Base-by-base conservation (phyloP, 2,329 filamentous ascomycete species). In the Diaporthe sp. region DNA sequence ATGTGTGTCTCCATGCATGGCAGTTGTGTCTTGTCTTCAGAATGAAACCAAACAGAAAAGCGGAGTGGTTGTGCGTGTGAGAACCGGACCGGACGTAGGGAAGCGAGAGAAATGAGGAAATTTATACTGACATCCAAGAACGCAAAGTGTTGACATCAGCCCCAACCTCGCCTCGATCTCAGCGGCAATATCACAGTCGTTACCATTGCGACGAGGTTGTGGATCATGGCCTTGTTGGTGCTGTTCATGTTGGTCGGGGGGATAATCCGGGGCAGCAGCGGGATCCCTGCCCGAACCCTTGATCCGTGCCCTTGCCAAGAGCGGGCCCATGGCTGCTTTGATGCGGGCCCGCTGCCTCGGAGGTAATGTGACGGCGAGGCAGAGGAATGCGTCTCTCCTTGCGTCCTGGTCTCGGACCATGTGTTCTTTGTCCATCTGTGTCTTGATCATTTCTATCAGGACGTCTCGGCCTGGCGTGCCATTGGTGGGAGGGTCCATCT, bases 311-410 rank as follows among this genome's bases (percentile, higher is more conserved):
- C 75, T 73, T n/a, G 73, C 73, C 62, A 77, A 49, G 25, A 75
- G 62, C 10, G 69, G 58, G 25, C 49, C 73, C 44, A 77, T 61
- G 49, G 73, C 73, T 28, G 49, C 59, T 49, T 59, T 77, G 61
- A 73, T 46, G 44, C 73, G 73, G 22, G 61, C 37, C 34, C 73
- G 75, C 69, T 77, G 75, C 51, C 69, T 75, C 13, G 31, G 69
- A 22, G 75, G 75, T 10, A 77, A 34, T 7, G 75, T 77, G 22
- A 77, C 75, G 19, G 75, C 75, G 22, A 77, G 70, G 65, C 73
- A 77, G 73, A 77, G 75, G 57, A 77, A 77, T n/a, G 71, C 69
- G 44, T 77, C 75, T 19, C 73, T 71, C 49, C 73, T 75, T 58
- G 74, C 74, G n/a, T 75, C 69, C 25, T 77, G 53, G 25, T 73